Evolutionary conservation across 495 filamentous ascomycete genomes (phyloP), one percentile per base, ranked within the genome.

Genomic region (Sordaria brevicollis): DNA sequence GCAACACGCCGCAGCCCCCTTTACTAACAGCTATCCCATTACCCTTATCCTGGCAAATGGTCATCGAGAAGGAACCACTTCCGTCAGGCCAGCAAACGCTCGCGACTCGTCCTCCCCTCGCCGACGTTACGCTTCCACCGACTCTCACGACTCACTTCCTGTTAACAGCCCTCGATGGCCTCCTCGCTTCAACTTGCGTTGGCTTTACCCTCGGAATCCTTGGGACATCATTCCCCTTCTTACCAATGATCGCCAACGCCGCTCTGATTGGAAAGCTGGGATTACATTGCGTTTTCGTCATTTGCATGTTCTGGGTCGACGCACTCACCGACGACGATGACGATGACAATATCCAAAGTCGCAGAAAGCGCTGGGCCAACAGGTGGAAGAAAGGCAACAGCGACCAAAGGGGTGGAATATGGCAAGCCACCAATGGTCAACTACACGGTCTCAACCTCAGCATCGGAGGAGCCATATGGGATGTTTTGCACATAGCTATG

Each of bases 111-210:
- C 67, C 72, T 8, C 69, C 70, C 31, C 38, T 72, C 66, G 37
- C 43, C 33, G 72, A 76, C 33, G 72, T 73, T 1, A 69, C 73
- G 0, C 72, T 68, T 2, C 72, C 74, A 0, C 43, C 19, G 25
- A 54, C 19, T 11, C 49, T 74, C 0, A 67, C 72, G 5, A 38
- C 74, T 25, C 70, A 72, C 43, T 69, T 76, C 6, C 33, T 67
- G 5, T 33, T 76, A 7, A 76, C 74, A 11, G 74, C 74, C 15
- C 57, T 76, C 37, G 74, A 76, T 25, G 74, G 74, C 5, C 72
- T 76, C 35, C 71, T 76, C 3, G 72, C 74, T 0, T 67, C 65
- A 7, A 71, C 71, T 11, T 74, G 67, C 37, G 72, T 74, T 41
- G 73, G 72, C 25, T 66, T 76, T 7, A 69, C 62, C 10, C 72